Conservation (phyloP, 2,329 filamentous ascomycete species). For the Colletotrichum acutatum region DNA sequence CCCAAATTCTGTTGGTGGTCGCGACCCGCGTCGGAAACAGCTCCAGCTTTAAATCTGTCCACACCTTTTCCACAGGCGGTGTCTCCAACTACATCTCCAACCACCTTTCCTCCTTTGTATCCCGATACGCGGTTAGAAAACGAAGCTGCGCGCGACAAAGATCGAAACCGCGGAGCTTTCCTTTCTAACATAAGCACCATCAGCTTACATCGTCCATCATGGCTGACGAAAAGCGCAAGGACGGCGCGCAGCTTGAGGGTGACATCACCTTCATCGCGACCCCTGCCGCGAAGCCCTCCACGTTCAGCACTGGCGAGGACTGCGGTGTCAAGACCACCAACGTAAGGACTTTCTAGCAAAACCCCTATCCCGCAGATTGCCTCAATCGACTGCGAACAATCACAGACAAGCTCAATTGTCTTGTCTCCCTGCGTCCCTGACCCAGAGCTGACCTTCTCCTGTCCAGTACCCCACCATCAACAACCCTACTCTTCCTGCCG, state of each 20-base stretch:
- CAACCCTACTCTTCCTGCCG: slow-evolving; percentile 93
- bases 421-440: background rate
- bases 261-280: slow-evolving; percentile 57
- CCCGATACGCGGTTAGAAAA: background rate
- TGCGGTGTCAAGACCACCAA: slow-evolving; percentile 55
- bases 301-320: slow-evolving; percentile 78
- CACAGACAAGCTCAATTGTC: background rate
- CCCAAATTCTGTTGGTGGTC: background rate
- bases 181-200: background rate
- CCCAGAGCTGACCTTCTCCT: slow-evolving; percentile 23
- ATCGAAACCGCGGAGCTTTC: background rate
- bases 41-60: slow-evolving; percentile 35
- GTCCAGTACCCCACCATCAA: slow-evolving; percentile 86
- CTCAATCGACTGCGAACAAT: slow-evolving; percentile 5
- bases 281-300: slow-evolving; percentile 55
- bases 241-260: slow-evolving; percentile 42
- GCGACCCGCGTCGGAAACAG: slow-evolving; percentile 16
- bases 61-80: slow-evolving; percentile 11
- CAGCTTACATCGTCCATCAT: slow-evolving; percentile 22
- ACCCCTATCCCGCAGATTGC: background rate
- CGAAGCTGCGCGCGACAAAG: slow-evolving; percentile 4
- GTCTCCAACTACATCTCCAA: slow-evolving; percentile 14
- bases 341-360: slow-evolving; percentile 39
- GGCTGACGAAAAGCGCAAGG: slow-evolving; percentile 35
- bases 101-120: background rate